Conservation (phyloP, 2,329 filamentous ascomycete species). For the Diplodia seriata region DNA sequence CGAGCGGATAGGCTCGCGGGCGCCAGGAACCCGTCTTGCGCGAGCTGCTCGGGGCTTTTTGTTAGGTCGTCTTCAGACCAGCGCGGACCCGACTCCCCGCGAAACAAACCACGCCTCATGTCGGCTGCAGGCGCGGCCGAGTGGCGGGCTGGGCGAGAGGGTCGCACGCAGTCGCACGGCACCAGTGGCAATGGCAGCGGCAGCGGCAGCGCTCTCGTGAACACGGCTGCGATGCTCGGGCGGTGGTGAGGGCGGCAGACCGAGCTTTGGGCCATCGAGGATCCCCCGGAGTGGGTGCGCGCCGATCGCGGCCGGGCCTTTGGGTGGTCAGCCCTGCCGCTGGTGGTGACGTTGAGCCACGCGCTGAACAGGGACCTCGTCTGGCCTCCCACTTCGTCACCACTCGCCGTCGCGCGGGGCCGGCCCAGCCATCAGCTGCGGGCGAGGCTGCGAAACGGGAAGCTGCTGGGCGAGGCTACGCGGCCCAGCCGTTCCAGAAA, state of each 20-base stretch:
- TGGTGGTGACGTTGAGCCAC: slow-evolving; percentile 21
- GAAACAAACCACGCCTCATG: neutral
- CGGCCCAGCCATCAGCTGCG: slow-evolving; percentile 8
- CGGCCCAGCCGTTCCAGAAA: slow-evolving; percentile 28
- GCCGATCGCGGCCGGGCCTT: slow-evolving; percentile 22
- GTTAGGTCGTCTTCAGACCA: neutral
- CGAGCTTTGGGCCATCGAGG: slow-evolving; percentile 10
- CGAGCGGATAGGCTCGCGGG: slow-evolving; percentile 12
- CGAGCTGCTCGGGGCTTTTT: neutral
- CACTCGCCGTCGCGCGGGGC: neutral
- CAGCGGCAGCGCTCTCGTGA: neutral
- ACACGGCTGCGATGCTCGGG: slow-evolving; percentile 10
- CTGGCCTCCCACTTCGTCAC: slow-evolving; percentile 3
- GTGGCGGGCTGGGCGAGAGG: neutral
- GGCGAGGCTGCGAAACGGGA: slow-evolving; percentile 24
- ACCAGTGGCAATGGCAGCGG: neutral
- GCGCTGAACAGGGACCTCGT: neutral
- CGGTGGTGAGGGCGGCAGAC: slow-evolving; percentile 4
- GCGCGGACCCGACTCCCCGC: neutral
- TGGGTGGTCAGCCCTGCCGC: slow-evolving; percentile 11
- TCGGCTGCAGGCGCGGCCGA: neutral
- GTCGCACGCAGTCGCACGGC: slow-evolving; percentile 1
- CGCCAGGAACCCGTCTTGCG: slow-evolving; percentile 23
- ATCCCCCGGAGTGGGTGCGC: slow-evolving; percentile 27
- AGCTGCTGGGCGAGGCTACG: slow-evolving; percentile 22